Evolutionary conservation across 257 asterid species (phyloP).

Genomic region (Salvia miltiorrhiza): DNA sequence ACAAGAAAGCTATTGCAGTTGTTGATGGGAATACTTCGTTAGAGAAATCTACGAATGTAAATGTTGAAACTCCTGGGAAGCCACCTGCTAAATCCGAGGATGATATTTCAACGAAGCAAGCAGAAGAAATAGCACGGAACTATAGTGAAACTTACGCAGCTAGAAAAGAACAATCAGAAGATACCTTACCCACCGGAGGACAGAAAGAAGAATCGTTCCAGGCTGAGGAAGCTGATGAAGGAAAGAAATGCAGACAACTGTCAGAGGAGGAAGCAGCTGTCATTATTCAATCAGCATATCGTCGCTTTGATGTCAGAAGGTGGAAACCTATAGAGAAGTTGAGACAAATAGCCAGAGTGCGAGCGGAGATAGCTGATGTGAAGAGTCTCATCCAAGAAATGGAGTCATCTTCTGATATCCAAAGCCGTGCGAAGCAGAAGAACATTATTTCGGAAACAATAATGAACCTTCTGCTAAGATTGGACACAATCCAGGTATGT

Average conservation of each 20-base stretch:
- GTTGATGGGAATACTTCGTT: constrained; percentile 29
- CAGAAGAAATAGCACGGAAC: constrained; percentile 4
- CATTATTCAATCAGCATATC: constrained; percentile 63
- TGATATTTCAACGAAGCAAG: not conserved
- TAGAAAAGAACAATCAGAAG: constrained; percentile 13
- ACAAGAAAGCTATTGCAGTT: constrained; percentile 32
- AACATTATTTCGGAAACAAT: constrained; percentile 40
- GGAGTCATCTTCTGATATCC: constrained; percentile 35
- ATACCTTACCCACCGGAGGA: constrained; percentile 20
- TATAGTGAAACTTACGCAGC: constrained; percentile 10
- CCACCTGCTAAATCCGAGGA: not conserved
- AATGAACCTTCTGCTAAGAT: constrained; percentile 61
- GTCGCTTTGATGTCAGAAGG: constrained; percentile 59
- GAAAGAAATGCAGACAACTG: constrained; percentile 12
- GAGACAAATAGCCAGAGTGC: constrained; percentile 49
- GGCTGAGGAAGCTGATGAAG: constrained; percentile 17
- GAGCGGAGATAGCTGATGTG: constrained; percentile 38
- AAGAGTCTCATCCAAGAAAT: constrained; percentile 36
- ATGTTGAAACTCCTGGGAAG: not conserved
- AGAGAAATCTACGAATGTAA: constrained; percentile 7
- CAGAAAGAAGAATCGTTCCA: constrained; percentile 7
- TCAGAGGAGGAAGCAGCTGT: constrained; percentile 64
- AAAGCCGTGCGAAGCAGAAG: constrained; percentile 33
- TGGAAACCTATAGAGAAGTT: constrained; percentile 65
- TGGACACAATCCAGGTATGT: constrained; percentile 68